Evolutionary conservation across 2,329 filamentous ascomycete genomes (phyloP).

Genomic region (Alternaria incomplexa): DNA sequence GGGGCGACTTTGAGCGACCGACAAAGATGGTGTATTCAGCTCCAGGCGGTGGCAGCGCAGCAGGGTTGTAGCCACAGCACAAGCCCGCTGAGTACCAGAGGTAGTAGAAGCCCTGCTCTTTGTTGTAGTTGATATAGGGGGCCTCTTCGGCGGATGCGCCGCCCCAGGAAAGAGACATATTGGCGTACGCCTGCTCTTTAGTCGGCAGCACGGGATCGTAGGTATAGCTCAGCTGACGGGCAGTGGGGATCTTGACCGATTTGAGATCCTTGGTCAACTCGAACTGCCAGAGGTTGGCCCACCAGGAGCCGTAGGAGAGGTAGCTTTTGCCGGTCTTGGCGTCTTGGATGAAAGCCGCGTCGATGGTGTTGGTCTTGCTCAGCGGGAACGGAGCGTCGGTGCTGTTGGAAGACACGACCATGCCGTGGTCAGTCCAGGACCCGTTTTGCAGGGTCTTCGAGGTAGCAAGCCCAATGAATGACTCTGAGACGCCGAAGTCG

Average conservation of each 20-base stretch:
- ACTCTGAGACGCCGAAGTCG: constrained; percentile 62
- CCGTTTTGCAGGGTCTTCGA: constrained; percentile 55
- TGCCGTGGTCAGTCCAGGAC: constrained; percentile 64
- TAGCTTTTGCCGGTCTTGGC: constrained; percentile 44
- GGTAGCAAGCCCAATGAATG: constrained; percentile 63
- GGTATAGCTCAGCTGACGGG: not conserved
- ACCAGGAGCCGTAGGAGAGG: constrained; percentile 70
- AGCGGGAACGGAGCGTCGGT: constrained; percentile 10
- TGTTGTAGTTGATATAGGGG: constrained; percentile 24
- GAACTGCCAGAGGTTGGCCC: constrained; percentile 42
- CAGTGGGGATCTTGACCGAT: not conserved
- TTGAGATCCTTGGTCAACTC: constrained; percentile 2
- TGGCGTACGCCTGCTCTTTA: constrained; percentile 21
- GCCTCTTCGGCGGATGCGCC: not conserved
- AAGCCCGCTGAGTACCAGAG: not conserved
- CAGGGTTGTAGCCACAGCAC: not conserved
- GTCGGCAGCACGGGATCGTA: constrained; percentile 10
- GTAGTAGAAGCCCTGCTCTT: constrained; percentile 45
- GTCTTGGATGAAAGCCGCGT: constrained; percentile 47
- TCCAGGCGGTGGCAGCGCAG: constrained; percentile 43
- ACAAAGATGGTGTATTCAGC: constrained; percentile 68
- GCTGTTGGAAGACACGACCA: constrained; percentile 49
- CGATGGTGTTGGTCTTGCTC: constrained; percentile 53
- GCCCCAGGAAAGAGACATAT: not conserved
- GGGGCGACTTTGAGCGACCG: constrained; percentile 59